phyloP scores from a whole-genome alignment of 306 rosid species.

The Sphenostylis stenocarpa region DNA sequence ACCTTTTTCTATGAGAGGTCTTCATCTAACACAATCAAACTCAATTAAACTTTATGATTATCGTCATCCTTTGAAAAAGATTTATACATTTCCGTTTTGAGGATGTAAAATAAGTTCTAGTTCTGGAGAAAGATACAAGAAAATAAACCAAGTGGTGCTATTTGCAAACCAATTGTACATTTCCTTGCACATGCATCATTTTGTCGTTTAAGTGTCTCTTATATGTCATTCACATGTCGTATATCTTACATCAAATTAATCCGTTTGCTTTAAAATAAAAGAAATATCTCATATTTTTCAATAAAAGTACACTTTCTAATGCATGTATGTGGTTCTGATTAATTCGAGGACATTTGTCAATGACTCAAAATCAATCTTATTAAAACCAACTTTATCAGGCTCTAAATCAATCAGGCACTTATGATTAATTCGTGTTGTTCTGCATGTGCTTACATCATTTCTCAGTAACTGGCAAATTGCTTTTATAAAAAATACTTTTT shows the following conservation, averaged over 20 bases:
- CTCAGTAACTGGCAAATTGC: not conserved
- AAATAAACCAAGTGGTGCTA: slow-evolving; percentile 5
- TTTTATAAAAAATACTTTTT: not conserved
- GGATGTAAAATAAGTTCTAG: slow-evolving; percentile 16
- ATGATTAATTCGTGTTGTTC: not conserved
- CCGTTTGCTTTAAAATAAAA: not conserved
- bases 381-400: not conserved
- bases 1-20: slow-evolving; percentile 41
- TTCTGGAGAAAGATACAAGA: slow-evolving; percentile 17
- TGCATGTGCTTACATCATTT: not conserved
- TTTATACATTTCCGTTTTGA: slow-evolving; percentile 16
- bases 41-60: slow-evolving; percentile 23
- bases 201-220: slow-evolving; percentile 20
- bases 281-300: not conserved
- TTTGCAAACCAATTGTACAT: slow-evolving; percentile 22
- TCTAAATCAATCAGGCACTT: not conserved
- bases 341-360: not conserved
- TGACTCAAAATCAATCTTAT: not conserved
- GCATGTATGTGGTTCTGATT: not conserved
- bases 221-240: not conserved
- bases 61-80: slow-evolving; percentile 29
- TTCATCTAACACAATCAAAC: slow-evolving; percentile 30
- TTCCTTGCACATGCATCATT: slow-evolving; percentile 10
- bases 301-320: not conserved
- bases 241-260: not conserved